phyloP scores from a whole-genome alignment of 768 basidiomycete species.

The Serendipita sp. region DNA sequence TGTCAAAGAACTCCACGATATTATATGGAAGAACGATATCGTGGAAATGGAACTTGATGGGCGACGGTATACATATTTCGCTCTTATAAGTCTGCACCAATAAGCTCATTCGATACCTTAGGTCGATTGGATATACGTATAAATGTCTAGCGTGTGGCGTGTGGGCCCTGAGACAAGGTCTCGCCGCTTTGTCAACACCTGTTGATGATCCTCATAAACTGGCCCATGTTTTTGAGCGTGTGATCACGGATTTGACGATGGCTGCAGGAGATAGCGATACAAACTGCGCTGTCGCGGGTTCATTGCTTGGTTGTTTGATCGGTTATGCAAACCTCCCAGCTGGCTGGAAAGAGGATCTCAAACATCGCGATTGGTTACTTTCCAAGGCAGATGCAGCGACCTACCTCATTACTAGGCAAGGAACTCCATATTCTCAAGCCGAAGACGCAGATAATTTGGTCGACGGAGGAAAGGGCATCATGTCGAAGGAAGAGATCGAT shows the following conservation, averaged over 20 bases:
- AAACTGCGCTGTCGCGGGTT: not conserved
- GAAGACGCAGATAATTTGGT: not conserved
- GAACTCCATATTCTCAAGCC: not conserved
- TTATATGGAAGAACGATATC: not conserved
- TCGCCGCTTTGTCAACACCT: not conserved
- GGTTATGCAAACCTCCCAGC: not conserved
- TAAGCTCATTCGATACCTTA: not conserved
- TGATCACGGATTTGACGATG: slow-evolving; percentile 3
- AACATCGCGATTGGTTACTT: slow-evolving; percentile 1
- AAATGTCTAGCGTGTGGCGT: not conserved
- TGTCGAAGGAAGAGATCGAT: slow-evolving; percentile 1
- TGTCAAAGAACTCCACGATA: not conserved
- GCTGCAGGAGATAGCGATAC: slow-evolving; percentile 1
- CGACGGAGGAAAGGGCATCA: not conserved
- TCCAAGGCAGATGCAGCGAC: slow-evolving; percentile 1
- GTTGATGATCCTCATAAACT: not conserved
- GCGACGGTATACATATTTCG: not conserved
- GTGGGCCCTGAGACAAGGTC: not conserved
- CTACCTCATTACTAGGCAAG: not conserved
- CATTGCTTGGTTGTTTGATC: not conserved
- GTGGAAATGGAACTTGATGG: not conserved
- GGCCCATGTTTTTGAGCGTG: not conserved
- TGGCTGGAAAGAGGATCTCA: not conserved
- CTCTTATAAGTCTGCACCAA: not conserved
- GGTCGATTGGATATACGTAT: slow-evolving; percentile 3